phyloP scores from a whole-genome alignment of 345 rosid species.

The Limnanthes douglasii region DNA sequence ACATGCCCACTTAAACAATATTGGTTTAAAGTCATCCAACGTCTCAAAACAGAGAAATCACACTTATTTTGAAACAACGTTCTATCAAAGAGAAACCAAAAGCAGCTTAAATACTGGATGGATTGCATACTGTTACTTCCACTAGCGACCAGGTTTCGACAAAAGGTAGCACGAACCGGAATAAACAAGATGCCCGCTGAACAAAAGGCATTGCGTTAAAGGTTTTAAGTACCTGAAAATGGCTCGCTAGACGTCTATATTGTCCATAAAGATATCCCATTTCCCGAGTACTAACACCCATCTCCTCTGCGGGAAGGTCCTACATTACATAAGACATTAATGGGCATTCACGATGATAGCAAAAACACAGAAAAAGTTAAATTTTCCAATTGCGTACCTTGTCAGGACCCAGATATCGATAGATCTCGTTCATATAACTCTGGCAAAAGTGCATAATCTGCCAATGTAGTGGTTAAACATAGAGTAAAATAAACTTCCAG shows the following conservation, averaged over 20 bases:
- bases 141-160: too few species aligned
- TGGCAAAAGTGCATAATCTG: conserved; percentile 99
- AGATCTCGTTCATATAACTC: conserved; percentile 94
- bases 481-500: conserved; percentile 14
- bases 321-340: conserved; percentile 11
- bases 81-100: too few species aligned
- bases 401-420: conserved; percentile 83
- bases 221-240: conserved; percentile 67
- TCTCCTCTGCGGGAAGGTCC: conserved; percentile 99
- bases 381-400: conserved; percentile 32
- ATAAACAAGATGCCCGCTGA: not conserved
- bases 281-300: conserved; percentile 97
- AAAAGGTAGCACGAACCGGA: too few species aligned
- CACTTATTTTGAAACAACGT: too few species aligned
- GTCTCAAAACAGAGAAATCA: too few species aligned
- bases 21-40: too few species aligned
- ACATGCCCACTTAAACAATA: too few species aligned
- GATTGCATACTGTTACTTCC: too few species aligned
- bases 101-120: too few species aligned
- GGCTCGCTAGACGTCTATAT: conserved; percentile 86
- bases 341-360: conserved; percentile 5
- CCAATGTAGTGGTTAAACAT: conserved; percentile 18
- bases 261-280: conserved; percentile 99
- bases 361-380: conserved; percentile 1
- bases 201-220: conserved; percentile 3